These are phyloP conservation scores for Zygoascus biomembranicola DNA, from an alignment of 805 yeast genomes.

Conservation along the genomic window DNA sequence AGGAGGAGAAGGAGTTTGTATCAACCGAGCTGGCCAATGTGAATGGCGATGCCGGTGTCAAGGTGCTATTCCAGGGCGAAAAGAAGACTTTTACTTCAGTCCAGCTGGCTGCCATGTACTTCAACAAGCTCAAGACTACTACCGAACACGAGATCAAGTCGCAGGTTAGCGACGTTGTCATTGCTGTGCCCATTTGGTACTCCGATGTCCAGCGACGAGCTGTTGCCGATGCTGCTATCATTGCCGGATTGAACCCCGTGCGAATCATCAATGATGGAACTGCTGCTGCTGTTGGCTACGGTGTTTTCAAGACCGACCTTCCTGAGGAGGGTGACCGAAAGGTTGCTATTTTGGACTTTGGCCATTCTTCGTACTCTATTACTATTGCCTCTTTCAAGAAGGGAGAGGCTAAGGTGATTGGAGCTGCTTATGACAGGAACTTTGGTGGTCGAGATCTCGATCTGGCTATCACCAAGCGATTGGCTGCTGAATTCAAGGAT, in stretches of 20 bases:
- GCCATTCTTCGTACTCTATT: slow-evolving; percentile 92
- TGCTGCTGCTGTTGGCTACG: slow-evolving; percentile 98
- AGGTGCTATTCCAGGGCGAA: slow-evolving; percentile 78
- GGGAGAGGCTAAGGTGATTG: slow-evolving; percentile 91
- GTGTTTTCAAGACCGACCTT: slow-evolving; percentile 94
- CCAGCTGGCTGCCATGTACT: slow-evolving; percentile 91
- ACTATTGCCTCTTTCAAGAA: slow-evolving; percentile 84
- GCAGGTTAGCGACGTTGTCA: slow-evolving; percentile 75
- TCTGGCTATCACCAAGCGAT: slow-evolving; percentile 86
- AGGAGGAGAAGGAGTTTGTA: slow-evolving; percentile 63
- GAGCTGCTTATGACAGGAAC: slow-evolving; percentile 88
- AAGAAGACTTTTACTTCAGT: slow-evolving; percentile 73
- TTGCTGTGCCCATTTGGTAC: slow-evolving; percentile 97
- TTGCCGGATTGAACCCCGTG: slow-evolving; percentile 97
- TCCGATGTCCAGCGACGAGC: slow-evolving; percentile 96
- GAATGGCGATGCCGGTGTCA: slow-evolving; percentile 69
- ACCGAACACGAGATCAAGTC: slow-evolving; percentile 76
- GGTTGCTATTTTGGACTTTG: slow-evolving; percentile 92
- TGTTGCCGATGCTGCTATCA: slow-evolving; percentile 85
- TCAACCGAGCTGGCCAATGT: slow-evolving; percentile 64
- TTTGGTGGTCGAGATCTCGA: slow-evolving; percentile 99
- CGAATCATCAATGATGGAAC: slow-evolving; percentile 96
- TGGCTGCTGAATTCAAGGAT: slow-evolving; percentile 82
- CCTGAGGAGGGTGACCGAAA: slow-evolving; percentile 90
- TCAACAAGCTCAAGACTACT: slow-evolving; percentile 79